Evolutionary conservation across 2,329 filamentous ascomycete species (phyloP).

Genomic region (Penicillium palitans): DNA sequence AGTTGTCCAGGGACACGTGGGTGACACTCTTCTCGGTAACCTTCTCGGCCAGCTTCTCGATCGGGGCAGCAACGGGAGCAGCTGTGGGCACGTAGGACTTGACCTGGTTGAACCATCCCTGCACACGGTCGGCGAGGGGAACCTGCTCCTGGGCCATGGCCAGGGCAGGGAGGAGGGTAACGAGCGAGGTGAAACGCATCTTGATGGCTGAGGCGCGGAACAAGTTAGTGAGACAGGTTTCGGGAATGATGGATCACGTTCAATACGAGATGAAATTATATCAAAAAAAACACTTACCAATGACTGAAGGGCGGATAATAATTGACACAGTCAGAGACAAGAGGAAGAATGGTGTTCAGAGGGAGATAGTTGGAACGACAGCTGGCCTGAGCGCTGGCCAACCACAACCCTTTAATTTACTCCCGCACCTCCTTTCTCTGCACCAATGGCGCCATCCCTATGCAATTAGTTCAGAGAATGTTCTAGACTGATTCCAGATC

Average conservation of each 20-base stretch:
- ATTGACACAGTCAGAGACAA: slow-evolving; percentile 13
- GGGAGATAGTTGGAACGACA: slow-evolving; percentile 26
- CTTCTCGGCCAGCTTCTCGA: slow-evolving; percentile 49
- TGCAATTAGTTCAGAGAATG: background rate
- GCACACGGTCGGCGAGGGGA: slow-evolving; percentile 49
- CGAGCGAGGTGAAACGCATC: slow-evolving; percentile 56
- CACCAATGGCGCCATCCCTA: slow-evolving; percentile 3
- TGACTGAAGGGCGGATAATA: slow-evolving; percentile 2
- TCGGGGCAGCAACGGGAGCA: slow-evolving; percentile 33
- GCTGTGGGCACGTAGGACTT: slow-evolving; percentile 57
- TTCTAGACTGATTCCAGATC: background rate
- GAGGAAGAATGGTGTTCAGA: slow-evolving; percentile 14
- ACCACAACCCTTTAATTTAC: slow-evolving; percentile 16
- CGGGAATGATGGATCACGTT: background rate
- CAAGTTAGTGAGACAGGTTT: slow-evolving; percentile 12
- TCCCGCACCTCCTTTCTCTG: slow-evolving; percentile 1
- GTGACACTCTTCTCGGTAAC: slow-evolving; percentile 54
- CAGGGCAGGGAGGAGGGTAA: slow-evolving; percentile 51
- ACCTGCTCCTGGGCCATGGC: slow-evolving; percentile 60
- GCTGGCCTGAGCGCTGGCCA: slow-evolving; percentile 35
- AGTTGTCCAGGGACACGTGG: slow-evolving; percentile 57
- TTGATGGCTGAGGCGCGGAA: slow-evolving; percentile 30
- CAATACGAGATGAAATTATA: background rate
- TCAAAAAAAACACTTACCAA: slow-evolving; percentile 3
- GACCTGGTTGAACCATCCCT: slow-evolving; percentile 53